phyloP scores from a whole-genome alignment of 805 yeast species.

The Clavispora carvajalis region DNA sequence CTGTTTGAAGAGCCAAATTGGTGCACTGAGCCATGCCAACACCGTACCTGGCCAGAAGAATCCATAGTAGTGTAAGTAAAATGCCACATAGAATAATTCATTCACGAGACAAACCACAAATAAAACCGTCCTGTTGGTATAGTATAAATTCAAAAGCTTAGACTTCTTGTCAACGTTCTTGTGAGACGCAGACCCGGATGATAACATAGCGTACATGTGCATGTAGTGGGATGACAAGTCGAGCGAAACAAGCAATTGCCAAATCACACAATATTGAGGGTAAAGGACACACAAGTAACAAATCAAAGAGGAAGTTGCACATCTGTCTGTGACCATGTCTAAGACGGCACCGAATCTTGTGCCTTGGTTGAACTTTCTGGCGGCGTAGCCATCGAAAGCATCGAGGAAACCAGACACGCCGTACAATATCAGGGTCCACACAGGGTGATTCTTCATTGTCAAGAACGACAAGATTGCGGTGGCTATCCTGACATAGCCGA shows the following conservation, averaged over 20 bases:
- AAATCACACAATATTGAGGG: constrained; percentile 61
- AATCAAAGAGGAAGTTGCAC: constrained; percentile 91
- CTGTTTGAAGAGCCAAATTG: constrained; percentile 90
- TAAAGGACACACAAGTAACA: constrained; percentile 79
- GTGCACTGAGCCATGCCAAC: constrained; percentile 58
- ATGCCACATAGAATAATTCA: constrained; percentile 86
- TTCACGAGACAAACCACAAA: constrained; percentile 90
- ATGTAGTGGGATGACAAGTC: constrained; percentile 93
- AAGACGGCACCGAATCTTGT: constrained; percentile 93
- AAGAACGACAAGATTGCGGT: constrained; percentile 76
- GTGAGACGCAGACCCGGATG: constrained; percentile 75
- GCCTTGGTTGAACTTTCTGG: constrained; percentile 82
- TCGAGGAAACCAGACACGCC: constrained; percentile 87
- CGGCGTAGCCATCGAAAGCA: constrained; percentile 95
- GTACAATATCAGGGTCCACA: constrained; percentile 69
- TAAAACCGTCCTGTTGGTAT: constrained; percentile 76
- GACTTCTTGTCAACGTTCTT: constrained; percentile 73
- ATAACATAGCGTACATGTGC: constrained; percentile 95
- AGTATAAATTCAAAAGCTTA: constrained; percentile 75
- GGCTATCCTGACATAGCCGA: constrained; percentile 81
- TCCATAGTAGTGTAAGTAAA: constrained; percentile 71
- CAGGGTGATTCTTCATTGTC: constrained; percentile 81
- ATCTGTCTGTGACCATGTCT: constrained; percentile 98
- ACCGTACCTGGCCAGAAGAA: constrained; percentile 57
- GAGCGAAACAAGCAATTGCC: constrained; percentile 81